Base-by-base conservation (phyloP, 2,329 filamentous ascomycete genomes). In the Ceratocystis variospora region DNA sequence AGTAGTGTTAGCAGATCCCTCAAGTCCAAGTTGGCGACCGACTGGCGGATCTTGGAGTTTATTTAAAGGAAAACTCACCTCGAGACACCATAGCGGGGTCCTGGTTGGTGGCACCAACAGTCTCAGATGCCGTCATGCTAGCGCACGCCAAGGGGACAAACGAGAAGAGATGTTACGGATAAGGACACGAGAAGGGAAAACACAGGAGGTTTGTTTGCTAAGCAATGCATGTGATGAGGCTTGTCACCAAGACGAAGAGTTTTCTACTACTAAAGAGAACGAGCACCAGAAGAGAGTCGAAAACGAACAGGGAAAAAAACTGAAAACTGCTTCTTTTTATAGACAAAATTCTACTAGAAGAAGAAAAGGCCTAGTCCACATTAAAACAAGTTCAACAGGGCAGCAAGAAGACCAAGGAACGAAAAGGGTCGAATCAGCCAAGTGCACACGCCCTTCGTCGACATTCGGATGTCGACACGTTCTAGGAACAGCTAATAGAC, bases 71-170 rank as follows among this genome's bases (percentile, higher is more conserved):
- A 41, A 44, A 50, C 65, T 48, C 17, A 45, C 28, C 15, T 61
- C 44, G n/a, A 33, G 53, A n/a, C 6, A 61, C 61, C 41, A 62
- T 41, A 37, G 31, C 44, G 19, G 66, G 28, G 19, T 44, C 53
- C 44, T 48, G 50, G 37, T 64, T 64, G 41, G 66, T 61, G 17
- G 8, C 28, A 37, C 53, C 53, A 59, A 19, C 53, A 59, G 3
- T 19, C 28, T 59, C 25, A 17, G 28, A 31, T 31, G 5, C 28
- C 8, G 28, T n/a, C 53, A 59, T 59, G 5, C n/a, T 37, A 7
- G 15, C 22, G 22, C 22, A 28, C 50, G 50, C 50, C 22, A 55
- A 55, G 50, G 31, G 28, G 19, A 19, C 19, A 45, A 44, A 28
- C 28, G 28, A 31, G 45, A 28, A 25, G 45, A n/a, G 61, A 50